Evolutionary conservation across 352 stramenopile genomes (phyloP).

Genomic region (Phytophthora palmivora): DNA sequence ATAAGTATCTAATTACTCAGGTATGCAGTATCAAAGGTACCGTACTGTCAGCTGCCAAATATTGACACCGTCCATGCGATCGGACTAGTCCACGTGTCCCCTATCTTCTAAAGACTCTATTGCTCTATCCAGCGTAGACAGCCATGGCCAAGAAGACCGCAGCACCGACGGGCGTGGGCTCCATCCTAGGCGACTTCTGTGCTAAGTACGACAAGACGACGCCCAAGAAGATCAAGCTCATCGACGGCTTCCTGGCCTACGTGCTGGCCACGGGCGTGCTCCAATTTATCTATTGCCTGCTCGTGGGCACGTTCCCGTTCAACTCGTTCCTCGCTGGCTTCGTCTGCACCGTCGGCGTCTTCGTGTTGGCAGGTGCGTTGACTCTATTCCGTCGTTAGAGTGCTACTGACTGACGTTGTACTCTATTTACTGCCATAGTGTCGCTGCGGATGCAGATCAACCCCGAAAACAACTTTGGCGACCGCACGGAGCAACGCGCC

Average conservation of each 20-base stretch:
- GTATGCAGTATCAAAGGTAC: no score
- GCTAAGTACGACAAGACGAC: slow-evolving; percentile 86
- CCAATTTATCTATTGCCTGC: slow-evolving; percentile 92
- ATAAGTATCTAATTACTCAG: no score
- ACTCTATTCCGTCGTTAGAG: not conserved
- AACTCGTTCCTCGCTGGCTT: slow-evolving; percentile 94
- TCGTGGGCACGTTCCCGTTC: slow-evolving; percentile 92
- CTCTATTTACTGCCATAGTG: slow-evolving; percentile 39
- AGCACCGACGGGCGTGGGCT: slow-evolving; percentile 48
- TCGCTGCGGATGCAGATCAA: slow-evolving; percentile 93
- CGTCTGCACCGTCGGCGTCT: slow-evolving; percentile 90
- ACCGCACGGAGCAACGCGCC: slow-evolving; percentile 85
- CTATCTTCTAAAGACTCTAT: no score
- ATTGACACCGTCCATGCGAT: no score
- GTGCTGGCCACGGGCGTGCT: slow-evolving; percentile 87
- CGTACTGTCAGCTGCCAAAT: no score
- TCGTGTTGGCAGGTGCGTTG: slow-evolving; percentile 85
- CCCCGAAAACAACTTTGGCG: slow-evolving; percentile 82
- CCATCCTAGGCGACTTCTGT: slow-evolving; percentile 72
- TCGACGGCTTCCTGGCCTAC: slow-evolving; percentile 92
- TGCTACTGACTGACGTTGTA: slow-evolving; percentile 6
- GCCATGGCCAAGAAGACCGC: slow-evolving; percentile 43
- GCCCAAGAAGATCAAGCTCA: slow-evolving; percentile 90
- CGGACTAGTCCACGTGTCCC: no score
- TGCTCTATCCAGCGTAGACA: slow-evolving; percentile 6